Conservation (phyloP, 352 stramenopile species). For the Phytopythium sindhum region DNA sequence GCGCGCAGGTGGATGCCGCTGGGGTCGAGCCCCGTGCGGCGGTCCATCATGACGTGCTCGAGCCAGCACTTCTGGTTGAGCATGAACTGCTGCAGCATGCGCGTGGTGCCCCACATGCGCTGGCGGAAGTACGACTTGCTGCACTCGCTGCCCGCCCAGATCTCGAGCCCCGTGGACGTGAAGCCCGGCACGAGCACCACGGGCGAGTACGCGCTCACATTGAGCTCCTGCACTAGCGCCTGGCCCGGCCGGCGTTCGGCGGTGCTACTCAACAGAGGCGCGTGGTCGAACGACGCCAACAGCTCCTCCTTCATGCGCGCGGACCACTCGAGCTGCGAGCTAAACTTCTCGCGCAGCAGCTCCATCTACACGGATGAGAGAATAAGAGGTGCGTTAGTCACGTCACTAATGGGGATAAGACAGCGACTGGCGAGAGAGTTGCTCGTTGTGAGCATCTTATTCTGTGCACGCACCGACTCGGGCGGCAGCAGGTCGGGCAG, state of each 20-base stretch:
- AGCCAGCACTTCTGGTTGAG: slow-evolving; percentile 91
- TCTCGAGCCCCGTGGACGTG: slow-evolving; percentile 91
- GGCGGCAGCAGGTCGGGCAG: slow-evolving; percentile 42
- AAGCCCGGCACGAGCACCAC: slow-evolving; percentile 94
- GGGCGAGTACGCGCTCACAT: slow-evolving; percentile 56
- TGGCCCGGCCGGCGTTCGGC: slow-evolving; percentile 47
- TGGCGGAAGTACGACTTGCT: slow-evolving; percentile 88
- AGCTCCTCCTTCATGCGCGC: slow-evolving; percentile 67
- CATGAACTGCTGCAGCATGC: slow-evolving; percentile 88
- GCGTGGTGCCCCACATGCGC: slow-evolving; percentile 90
- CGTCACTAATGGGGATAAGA: neutral
- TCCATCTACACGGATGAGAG: slow-evolving; percentile 26
- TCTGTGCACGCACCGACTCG: slow-evolving; percentile 16
- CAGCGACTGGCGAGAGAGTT: too few relatives aligned
- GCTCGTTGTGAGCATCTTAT: too few relatives aligned
- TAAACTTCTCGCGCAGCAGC: slow-evolving; percentile 56
- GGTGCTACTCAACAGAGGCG: slow-evolving; percentile 27
- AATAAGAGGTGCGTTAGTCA: neutral
- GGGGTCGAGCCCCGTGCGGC: slow-evolving; percentile 87
- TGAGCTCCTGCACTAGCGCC: slow-evolving; percentile 38
- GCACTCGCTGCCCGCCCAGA: slow-evolving; percentile 92
- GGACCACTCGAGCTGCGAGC: slow-evolving; percentile 58
- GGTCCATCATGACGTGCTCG: slow-evolving; percentile 91
- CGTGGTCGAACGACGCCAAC: slow-evolving; percentile 54
- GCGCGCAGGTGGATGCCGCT: slow-evolving; percentile 72